A percentile compares a stretch with the other conserved stretches of the same genome.
These are phyloP conservation scores for Colletotrichum sp. DNA, from an alignment of 2,329 filamentous ascomycete species.

Conservation along the genomic window DNA sequence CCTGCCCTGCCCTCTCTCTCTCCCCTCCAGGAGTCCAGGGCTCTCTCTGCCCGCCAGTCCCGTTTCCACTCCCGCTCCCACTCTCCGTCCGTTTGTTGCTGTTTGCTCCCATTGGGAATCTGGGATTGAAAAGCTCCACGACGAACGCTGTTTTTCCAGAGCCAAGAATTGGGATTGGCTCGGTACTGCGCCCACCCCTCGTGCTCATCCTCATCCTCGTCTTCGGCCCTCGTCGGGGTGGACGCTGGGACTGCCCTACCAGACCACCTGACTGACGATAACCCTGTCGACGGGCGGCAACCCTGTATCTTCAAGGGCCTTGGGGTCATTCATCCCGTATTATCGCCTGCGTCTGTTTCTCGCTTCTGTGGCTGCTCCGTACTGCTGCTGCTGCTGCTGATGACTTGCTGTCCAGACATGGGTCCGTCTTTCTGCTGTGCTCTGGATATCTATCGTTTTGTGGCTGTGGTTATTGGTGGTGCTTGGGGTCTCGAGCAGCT, in stretches of 20 bases:
- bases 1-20: neutral
- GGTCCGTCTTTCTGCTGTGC: neutral
- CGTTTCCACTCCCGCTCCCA: conserved; percentile 12
- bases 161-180: neutral
- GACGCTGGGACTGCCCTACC: neutral
- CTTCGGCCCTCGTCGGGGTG: neutral
- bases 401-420: neutral
- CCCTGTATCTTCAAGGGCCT: neutral
- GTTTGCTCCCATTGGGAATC: neutral
- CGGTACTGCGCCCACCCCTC: neutral
- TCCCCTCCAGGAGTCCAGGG: too few relatives aligned
- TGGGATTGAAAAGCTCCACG: neutral
- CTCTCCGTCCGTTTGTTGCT: neutral
- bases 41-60: neutral
- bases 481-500: neutral
- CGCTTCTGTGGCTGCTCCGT: neutral
- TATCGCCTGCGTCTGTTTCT: neutral
- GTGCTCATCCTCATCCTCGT: neutral
- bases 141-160: neutral
- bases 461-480: neutral
- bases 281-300: neutral
- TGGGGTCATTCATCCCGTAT: conserved; percentile 1
- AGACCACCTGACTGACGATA: conserved; percentile 13
- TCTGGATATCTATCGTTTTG: neutral
- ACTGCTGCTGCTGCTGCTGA: neutral